Base-by-base conservation (phyloP, 371 early-diverging fungal genomes). In the Batkoa obscura region DNA sequence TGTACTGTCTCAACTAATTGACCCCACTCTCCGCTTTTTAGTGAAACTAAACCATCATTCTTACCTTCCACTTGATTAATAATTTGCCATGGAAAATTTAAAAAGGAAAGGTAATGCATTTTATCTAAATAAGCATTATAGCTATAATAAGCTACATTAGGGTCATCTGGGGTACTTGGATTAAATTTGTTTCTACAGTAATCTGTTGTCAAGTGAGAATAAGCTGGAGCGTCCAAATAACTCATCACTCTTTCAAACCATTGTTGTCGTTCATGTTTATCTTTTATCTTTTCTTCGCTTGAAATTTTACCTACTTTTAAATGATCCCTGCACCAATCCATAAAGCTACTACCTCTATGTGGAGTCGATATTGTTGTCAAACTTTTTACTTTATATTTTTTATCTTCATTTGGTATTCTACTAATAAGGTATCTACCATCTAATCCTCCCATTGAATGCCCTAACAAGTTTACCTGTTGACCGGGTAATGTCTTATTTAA, bases 331-430 rank as follows among this genome's bases (percentile, higher is more conserved):
- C 81, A 84, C 85, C 86, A 90, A 68, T 90, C 90, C 89, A 89
- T 90, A 65, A 90, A 80, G 3, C 84, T 77, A 38, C 79, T 78
- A 3, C 94, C 94, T 31, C 84, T 80, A 64, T 93, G 94, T 13
- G 94, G 94, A 4, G 94, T 89, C 2, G 84, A 82, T 15, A 93
- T 70, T 0, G 91, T 91, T 0, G 91, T 88, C 34, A 93, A 66
- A 1, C 88, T 82, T 23, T 68, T 70, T 5, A 87, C 79, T 5
- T 64, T 51, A 61, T 81, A 88, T 46, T 70, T 61, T 37, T 72
- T 69, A 43, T 79, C 72, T 0, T 71, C 70, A 23, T 23, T 23
- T 23, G 23, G 23, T 31, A 90, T 68, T 64, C 87, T 87, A 3
- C 84, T 71, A 45, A 89, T 75, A 39, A 93, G 66, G 66, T 84